Evolutionary conservation across 208 protist species (phyloP), one percentile per base, ranked within the genome.

Genomic region (Leishmania amazonensis): DNA sequence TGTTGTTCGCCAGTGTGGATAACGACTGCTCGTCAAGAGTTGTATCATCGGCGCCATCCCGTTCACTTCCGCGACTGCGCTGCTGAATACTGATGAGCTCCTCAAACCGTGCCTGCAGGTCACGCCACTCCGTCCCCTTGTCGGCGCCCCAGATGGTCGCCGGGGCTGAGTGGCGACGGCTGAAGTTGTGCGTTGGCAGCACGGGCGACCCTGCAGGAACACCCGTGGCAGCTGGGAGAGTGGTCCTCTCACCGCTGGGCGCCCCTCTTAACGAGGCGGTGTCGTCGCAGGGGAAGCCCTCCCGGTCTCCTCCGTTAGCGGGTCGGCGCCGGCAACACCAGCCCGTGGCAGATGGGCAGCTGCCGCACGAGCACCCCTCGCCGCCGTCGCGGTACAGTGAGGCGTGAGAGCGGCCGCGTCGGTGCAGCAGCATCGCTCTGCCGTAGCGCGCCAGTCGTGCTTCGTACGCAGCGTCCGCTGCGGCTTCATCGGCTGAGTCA

Each of bases 41-140:
- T 35, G 19, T 0, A 28, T 11, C 45, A 49, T 57, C 49, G 19
- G n/a, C 57, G 28, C 38, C 53, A 1, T 76, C 77, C 9, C 60
- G 58, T 28, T n/a, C 75, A 35, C 42, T 45, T 7, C 28, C 73
- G 24, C 53, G 82, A 45, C 62, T 62, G 49, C 83, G 78, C 65
- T 79, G 83, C 67, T 81, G 83, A 21, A 85, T 82, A 40, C 38
- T 49, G 6, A 85, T 31, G 38, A 85, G 83, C 57, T 85, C 83
- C n/a, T 81, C 74, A 28, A 85, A 85, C 73, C 83, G 83, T 13
- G 77, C 73, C 15, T 73, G 72, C 54, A 78, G 42, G 35, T 40
- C 49, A 31, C 40, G 47, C 83, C 83, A 85, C 53, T 82, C 83
- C 4, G 78, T 19, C 51, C 28, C 5, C 15, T 58, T 45, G 49